phyloP scores from a whole-genome alignment of 257 asterid genomes.

The Galeopsis tetrahit region DNA sequence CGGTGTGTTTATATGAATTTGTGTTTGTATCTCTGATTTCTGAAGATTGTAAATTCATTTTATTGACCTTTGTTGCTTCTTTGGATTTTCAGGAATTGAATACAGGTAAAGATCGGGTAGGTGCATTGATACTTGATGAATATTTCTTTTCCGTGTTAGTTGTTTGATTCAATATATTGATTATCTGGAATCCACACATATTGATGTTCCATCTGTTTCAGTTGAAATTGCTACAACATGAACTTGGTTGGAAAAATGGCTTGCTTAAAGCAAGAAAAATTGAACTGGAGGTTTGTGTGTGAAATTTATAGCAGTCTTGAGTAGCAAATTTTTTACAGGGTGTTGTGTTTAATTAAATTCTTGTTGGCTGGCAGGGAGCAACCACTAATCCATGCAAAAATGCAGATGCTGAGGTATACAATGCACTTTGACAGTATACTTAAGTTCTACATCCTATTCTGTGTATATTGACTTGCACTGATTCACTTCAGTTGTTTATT shows the following conservation, averaged over 20 bases:
- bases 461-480: background rate
- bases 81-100: constrained; percentile 67
- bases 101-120: constrained; percentile 70
- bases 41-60: constrained; percentile 22
- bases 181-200: constrained; percentile 9
- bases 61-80: constrained; percentile 30
- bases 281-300: constrained; percentile 52
- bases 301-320: constrained; percentile 9
- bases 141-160: background rate
- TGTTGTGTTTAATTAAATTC: constrained; percentile 4
- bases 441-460: background rate
- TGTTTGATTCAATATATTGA: background rate
- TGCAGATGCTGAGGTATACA: constrained; percentile 51
- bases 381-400: constrained; percentile 29
- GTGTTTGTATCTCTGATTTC: constrained; percentile 16
- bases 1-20: constrained; percentile 43
- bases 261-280: constrained; percentile 51
- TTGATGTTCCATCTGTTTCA: constrained; percentile 35
- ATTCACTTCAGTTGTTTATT: background rate
- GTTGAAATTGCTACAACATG: constrained; percentile 71
- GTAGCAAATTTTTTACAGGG: background rate
- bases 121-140: constrained; percentile 27
- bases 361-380: constrained; percentile 43
- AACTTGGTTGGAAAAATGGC: constrained; percentile 66
- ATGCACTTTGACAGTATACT: constrained; percentile 8